Evolutionary conservation across 148 eudicot species (phyloP), one percentile per base, ranked within the genome.

Genomic region (Bassia scoparia): DNA sequence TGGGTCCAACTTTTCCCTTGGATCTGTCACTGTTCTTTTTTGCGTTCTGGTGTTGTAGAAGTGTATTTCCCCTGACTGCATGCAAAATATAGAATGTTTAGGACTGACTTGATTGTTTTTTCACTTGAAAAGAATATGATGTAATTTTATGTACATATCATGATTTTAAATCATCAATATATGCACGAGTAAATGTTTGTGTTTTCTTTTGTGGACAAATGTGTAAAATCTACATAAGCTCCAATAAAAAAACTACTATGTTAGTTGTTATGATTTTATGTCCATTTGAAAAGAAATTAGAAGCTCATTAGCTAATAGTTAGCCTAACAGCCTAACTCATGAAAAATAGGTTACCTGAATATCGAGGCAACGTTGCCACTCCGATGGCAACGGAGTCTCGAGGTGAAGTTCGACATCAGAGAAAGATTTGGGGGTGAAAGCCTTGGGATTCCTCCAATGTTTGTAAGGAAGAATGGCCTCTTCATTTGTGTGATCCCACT

Each of bases 311-410:
- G 38, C 20, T 3, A 27, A 54, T n/a, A 27, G 64, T 26, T 12
- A 67, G 8, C 14, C 23, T 26, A 48, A 49, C 10, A 69, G 43
- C 30, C 41, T 9, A 20, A 43, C 8, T 30, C 1, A 16, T 21
- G 62, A 61, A 24, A 43, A n/a, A n/a, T n/a, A 17, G n/a, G n/a
- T 30, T 86, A 91, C 97, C 97, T 92, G 82, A 65, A 92, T 90
- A 75, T 92, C 91, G 30, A 92, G 96, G 70, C 93, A 92, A 20
- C 91, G 81, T 78, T 90, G 97, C 97, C 96, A 92, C 77, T 87
- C 96, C 8, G 81, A 84, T 9, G 96, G 91, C 59, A 90, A 69
- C 9, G 88, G 93, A 33, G 89, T 84, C 72, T 87, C 84, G 41
- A 80, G 87, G 31, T 81, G 84, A 6, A 85, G 85, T 43, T 86